Evolutionary conservation across 345 rosid genomes (phyloP), one percentile per base, ranked within the genome.

Genomic region (Citrus medica): DNA sequence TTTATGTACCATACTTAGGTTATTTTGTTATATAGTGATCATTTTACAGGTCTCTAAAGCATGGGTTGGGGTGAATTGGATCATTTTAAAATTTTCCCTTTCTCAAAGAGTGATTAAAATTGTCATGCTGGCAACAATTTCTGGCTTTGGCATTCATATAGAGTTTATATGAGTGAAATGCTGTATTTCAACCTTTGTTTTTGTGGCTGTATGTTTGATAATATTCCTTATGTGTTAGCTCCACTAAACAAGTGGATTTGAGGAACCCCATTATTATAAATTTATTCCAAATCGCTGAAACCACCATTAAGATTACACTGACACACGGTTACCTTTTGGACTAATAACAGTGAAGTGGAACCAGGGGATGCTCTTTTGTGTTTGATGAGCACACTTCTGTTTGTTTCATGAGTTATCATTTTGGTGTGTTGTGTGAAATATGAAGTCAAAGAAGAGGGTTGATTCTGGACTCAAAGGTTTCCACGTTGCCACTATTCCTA

Each of bases 371-470:
- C 65, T 32, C 70, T 56, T 75, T 67, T 83, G 79, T 78, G 85
- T 76, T 78, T 75, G 80, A 58, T 67, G 70, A 75, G 66, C 60
- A 42, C 28, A 46, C 58, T 65, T 53, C 32, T 35, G 64, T 64
- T 4, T 1, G 74, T 42, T 82, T 83, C 76, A 80, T 80, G 76
- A 79, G 73, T 79, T 83, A 59, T 78, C 27, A 81, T 79, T 78
- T 76, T 27, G 80, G 79, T 86, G 88, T 69, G 21, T 59, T 84
- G 79, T 73, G 74, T 84, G 81, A 91, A 89, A 89, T 70, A 94
- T 96, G 99, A 96, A 91, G 90, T 67, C 83, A 80, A 94, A 90
- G 83, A 91, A 88, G 91, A 92, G 82, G 80, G 82, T 89, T 79
- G 86, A 83, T 67, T 76, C 85, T 80, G 90, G 89, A 79, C 80